Conservation (phyloP, 768 basidiomycete species). For the Lyophyllum semitale region DNA sequence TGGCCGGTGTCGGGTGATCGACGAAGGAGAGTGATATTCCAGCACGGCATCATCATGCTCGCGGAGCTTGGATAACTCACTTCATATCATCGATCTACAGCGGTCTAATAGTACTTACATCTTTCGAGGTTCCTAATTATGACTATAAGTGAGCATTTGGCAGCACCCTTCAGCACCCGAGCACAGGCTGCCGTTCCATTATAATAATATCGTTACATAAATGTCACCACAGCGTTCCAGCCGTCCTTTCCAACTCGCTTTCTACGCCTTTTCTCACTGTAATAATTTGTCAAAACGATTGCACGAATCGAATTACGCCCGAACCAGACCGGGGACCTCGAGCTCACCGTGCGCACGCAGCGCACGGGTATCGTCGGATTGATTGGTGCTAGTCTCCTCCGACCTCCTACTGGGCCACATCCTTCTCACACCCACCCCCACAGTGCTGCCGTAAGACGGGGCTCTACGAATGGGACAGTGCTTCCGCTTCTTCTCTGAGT, state of each 20-base stretch:
- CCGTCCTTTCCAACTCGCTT: neutral
- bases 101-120: neutral
- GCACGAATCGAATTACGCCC: no score
- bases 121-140: neutral
- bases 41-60: neutral
- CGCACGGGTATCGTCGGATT: no score
- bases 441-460: no score
- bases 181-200: neutral
- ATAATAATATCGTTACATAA: neutral
- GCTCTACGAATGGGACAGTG: no score
- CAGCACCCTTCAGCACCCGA: no score
- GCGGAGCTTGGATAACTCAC: neutral
- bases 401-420: no score
- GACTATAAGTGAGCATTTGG: no score
- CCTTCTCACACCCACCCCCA: neutral
- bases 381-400: no score
- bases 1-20: neutral
- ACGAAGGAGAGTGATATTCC: neutral
- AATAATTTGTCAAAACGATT: neutral
- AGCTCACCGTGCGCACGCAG: no score
- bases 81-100: neutral
- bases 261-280: neutral
- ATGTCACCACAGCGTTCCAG: neutral
- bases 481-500: neutral
- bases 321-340: no score